Evolutionary conservation across 345 rosid genomes (phyloP).

Genomic region (Euphorbia peplus): DNA sequence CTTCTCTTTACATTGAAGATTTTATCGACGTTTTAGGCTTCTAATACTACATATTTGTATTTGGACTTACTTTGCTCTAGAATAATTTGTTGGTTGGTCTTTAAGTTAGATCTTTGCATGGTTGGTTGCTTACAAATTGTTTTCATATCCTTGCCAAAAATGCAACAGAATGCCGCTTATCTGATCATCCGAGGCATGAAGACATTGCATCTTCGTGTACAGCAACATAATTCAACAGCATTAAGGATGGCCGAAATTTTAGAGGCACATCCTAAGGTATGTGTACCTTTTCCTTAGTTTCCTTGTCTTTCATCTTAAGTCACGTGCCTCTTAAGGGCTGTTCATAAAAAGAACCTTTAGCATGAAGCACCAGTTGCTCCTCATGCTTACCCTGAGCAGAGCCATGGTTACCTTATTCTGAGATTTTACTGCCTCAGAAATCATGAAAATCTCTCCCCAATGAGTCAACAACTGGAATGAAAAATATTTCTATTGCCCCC

Average conservation of each 20-base stretch:
- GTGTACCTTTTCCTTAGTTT: neutral
- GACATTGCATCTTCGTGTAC: conserved; percentile 99
- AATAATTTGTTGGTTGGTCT: neutral
- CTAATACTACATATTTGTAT: conserved; percentile 10
- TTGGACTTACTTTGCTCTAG: conserved; percentile 1
- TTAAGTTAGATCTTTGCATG: neutral
- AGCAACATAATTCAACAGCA: conserved; percentile 92
- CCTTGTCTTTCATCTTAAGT: neutral
- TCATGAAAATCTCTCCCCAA: neutral
- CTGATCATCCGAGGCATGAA: conserved; percentile 98
- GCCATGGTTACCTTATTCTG: neutral
- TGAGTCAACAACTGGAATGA: neutral
- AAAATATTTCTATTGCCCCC: neutral
- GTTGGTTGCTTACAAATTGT: neutral
- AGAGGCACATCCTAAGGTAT: conserved; percentile 99
- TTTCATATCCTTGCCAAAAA: neutral
- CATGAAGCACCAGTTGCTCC: neutral
- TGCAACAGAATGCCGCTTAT: conserved; percentile 77
- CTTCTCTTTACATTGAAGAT: neutral
- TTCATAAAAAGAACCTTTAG: neutral
- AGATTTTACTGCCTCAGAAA: neutral
- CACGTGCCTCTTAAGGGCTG: neutral
- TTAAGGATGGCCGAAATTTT: conserved; percentile 94
- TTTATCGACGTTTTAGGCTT: neutral
- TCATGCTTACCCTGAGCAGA: neutral